phyloP scores from a whole-genome alignment of 1,139 yeast genomes.

The Debaryomycetaceae sp. region DNA sequence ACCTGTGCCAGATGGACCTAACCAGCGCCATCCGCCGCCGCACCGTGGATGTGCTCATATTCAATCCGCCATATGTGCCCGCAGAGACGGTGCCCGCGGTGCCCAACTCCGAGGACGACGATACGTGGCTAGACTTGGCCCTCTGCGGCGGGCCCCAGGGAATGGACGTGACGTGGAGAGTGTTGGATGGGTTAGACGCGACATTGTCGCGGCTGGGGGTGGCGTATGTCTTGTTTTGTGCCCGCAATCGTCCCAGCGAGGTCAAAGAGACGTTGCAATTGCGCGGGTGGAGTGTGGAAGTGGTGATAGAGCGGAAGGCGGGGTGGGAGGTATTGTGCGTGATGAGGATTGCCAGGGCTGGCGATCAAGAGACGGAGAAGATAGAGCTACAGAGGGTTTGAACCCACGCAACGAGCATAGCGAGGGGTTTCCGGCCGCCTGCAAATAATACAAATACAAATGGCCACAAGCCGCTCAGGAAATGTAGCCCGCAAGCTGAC shows the following conservation, averaged over 20 bases:
- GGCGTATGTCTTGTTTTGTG: conserved; percentile 84
- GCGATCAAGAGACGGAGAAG: too few species aligned
- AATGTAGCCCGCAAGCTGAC: too few species aligned
- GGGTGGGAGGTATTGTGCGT: conserved; percentile 96
- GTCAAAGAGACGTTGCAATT: conserved; percentile 47
- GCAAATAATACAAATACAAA: too few species aligned
- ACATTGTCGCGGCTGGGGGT: conserved; percentile 54
- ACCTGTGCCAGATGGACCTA: conserved; percentile 56
- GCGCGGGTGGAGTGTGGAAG: conserved; percentile 52
- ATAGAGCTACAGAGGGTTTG: too few species aligned
- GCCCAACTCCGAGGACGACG: conserved; percentile 48
- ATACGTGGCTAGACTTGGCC: conserved; percentile 82
- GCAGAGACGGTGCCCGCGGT: conserved; percentile 58
- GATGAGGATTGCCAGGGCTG: conserved; percentile 39
- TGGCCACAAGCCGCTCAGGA: too few species aligned
- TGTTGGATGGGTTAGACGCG: conserved; percentile 48
- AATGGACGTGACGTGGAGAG: conserved; percentile 71
- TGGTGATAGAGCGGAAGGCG: conserved; percentile 65
- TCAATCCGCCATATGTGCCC: conserved; percentile 97
- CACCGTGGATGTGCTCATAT: conserved; percentile 64
- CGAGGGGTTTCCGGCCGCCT: too few species aligned
- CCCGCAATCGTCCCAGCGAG: conserved; percentile 70
- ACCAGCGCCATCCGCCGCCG: conserved; percentile 43
- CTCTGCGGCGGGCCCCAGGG: conserved; percentile 86
- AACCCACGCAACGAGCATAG: too few species aligned